Evolutionary conservation across 768 basidiomycete genomes (phyloP).

Genomic region (Russula dissimulans): DNA sequence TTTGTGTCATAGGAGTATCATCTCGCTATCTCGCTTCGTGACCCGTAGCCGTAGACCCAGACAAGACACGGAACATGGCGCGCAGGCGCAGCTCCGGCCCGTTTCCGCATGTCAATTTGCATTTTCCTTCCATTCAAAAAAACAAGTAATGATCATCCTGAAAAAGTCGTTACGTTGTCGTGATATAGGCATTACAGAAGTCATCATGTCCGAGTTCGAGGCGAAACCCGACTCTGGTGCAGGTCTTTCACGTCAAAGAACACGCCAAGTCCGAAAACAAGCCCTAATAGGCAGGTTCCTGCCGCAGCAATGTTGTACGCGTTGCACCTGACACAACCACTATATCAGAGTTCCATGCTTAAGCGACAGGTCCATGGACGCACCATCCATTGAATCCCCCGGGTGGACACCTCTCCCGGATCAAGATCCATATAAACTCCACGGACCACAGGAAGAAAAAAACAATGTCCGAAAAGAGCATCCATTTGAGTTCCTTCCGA

Average conservation of each 20-base stretch:
- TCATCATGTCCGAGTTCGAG: conserved; percentile 43
- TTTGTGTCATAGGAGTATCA: conserved; percentile 6
- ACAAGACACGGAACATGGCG: too few relatives aligned
- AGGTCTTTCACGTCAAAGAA: conserved; percentile 65
- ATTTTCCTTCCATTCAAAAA: too few relatives aligned
- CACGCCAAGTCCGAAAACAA: conserved; percentile 45
- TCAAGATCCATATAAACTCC: conserved; percentile 49
- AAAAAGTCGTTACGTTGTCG: background rate
- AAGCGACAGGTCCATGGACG: conserved; percentile 20
- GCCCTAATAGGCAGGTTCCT: conserved; percentile 46
- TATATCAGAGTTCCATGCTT: background rate
- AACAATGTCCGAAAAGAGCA: conserved; percentile 40
- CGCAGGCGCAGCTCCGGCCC: too few relatives aligned
- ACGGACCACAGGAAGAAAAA: conserved; percentile 47
- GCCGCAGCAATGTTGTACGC: conserved; percentile 63
- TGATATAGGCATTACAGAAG: background rate
- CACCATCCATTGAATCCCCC: conserved; percentile 58
- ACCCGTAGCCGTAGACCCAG: background rate
- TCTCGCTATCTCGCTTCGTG: background rate
- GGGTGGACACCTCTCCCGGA: conserved; percentile 55
- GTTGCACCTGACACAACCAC: conserved; percentile 46
- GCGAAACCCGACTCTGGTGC: conserved; percentile 48
- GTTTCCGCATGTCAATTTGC: too few relatives aligned
- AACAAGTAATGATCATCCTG: background rate
- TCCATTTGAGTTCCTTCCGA: conserved; percentile 43